phyloP scores from a whole-genome alignment of 176 grass and related monocot species.

The Guadua angustifolia region DNA sequence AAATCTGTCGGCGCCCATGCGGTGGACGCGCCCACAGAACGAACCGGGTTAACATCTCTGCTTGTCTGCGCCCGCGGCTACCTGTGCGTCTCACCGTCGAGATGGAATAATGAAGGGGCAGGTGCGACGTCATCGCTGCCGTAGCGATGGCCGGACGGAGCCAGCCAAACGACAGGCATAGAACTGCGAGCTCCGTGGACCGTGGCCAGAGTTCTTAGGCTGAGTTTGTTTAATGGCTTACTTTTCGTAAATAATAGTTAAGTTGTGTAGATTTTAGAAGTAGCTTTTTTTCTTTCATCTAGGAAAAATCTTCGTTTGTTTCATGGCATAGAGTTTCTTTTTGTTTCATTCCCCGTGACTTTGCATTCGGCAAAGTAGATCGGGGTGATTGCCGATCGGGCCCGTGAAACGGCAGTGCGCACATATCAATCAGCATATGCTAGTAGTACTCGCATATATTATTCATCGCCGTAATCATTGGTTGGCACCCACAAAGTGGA shows the following conservation, averaged over 20 bases:
- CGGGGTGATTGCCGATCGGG: not conserved
- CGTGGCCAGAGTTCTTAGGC: too few relatives aligned
- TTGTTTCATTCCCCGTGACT: not conserved
- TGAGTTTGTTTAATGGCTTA: too few relatives aligned
- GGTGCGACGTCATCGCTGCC: slow-evolving; percentile 31
- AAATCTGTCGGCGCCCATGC: slow-evolving; percentile 25
- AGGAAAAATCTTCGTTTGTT: too few relatives aligned
- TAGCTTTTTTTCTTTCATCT: too few relatives aligned
- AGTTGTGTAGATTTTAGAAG: too few relatives aligned
- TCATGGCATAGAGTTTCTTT: too few relatives aligned
- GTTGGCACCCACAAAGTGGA: slow-evolving; percentile 18
- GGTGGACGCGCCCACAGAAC: slow-evolving; percentile 5
- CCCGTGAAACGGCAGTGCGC: slow-evolving; percentile 13
- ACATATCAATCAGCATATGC: not conserved
- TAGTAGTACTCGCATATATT: not conserved
- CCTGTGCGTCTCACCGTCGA: not conserved
- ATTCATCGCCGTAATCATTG: not conserved
- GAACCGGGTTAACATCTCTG: not conserved
- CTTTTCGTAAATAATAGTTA: too few relatives aligned
- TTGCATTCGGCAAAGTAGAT: not conserved
- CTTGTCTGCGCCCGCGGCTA: slow-evolving; percentile 23
- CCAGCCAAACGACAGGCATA: slow-evolving; percentile 1
- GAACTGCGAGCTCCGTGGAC: not conserved
- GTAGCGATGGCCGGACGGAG: not conserved
- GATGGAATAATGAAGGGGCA: not conserved